phyloP scores from a whole-genome alignment of 495 filamentous ascomycete species.

The Friedmanniomyces endolithicus region DNA sequence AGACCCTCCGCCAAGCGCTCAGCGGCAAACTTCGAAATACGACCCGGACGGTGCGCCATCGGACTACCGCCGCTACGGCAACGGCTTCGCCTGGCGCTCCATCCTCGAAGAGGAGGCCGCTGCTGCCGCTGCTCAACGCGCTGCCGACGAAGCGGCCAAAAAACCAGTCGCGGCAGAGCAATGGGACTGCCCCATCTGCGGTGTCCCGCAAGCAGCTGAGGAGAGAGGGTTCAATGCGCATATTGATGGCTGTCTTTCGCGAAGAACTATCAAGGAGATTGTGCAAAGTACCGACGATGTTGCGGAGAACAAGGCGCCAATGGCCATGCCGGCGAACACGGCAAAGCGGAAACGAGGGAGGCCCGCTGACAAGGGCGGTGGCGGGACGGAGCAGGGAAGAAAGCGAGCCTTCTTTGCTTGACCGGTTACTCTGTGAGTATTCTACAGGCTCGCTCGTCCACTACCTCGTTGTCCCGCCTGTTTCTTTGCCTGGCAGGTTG shows the following conservation, averaged over 20 bases:
- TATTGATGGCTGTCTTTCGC: slow-evolving; percentile 84
- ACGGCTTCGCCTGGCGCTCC: slow-evolving; percentile 39
- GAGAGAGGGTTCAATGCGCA: slow-evolving; percentile 82
- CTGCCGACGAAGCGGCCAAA: slow-evolving; percentile 2
- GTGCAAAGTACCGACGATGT: slow-evolving; percentile 38
- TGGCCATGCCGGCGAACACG: slow-evolving; percentile 1
- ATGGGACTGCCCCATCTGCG: slow-evolving; percentile 86
- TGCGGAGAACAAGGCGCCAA: background rate
- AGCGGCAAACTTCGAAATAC: background rate
- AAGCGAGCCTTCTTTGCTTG: slow-evolving; percentile 16
- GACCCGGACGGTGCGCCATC: slow-evolving; percentile 5
- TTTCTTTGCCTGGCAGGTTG: too few relatives aligned
- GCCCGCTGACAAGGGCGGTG: background rate
- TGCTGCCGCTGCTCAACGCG: background rate
- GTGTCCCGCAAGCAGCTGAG: slow-evolving; percentile 55
- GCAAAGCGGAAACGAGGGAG: slow-evolving; percentile 19
- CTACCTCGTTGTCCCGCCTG: too few relatives aligned
- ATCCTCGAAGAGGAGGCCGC: slow-evolving; percentile 12
- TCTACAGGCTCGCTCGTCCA: background rate
- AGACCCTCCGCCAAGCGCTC: background rate
- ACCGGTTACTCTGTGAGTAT: background rate
- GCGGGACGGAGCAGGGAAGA: background rate
- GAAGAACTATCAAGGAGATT: slow-evolving; percentile 70
- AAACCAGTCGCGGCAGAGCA: slow-evolving; percentile 31
- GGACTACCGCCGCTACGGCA: slow-evolving; percentile 14